Percentiles rank a stretch among this genome's conserved stretches.
Evolutionary conservation across 306 rosid genomes (phyloP).

Genomic region (Heteromeles arbutifolia): DNA sequence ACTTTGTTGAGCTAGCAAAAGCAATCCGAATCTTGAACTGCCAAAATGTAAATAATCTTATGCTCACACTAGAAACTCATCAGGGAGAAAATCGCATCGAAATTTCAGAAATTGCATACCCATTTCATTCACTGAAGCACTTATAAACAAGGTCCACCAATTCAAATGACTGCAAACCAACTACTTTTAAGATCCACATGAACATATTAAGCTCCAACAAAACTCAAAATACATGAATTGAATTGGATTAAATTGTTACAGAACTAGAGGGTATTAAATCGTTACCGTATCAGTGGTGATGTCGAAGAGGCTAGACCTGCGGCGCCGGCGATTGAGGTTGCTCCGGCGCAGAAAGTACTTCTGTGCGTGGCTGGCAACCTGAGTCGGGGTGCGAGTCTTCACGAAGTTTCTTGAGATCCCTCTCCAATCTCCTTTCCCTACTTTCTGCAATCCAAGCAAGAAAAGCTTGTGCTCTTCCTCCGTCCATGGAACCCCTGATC

Average conservation of each 20-base stretch:
- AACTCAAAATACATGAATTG: neutral
- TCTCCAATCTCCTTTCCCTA: constrained; percentile 99
- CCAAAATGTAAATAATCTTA: neutral
- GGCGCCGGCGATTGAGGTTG: constrained; percentile 97
- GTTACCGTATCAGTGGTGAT: constrained; percentile 90
- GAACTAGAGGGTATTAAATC: neutral
- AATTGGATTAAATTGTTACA: neutral
- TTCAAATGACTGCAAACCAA: neutral
- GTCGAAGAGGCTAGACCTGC: constrained; percentile 96
- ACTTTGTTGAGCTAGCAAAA: neutral
- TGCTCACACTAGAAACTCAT: neutral
- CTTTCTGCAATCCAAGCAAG: constrained; percentile 82
- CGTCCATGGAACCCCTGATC: constrained; percentile 95
- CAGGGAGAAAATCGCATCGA: neutral
- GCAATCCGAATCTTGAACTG: neutral
- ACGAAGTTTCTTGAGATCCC: constrained; percentile 94
- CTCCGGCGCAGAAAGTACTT: constrained; percentile 90
- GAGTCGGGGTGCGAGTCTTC: constrained; percentile 96
- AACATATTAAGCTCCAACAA: neutral
- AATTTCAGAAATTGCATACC: neutral
- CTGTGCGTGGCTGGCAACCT: constrained; percentile 99
- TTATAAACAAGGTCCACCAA: neutral
- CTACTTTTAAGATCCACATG: neutral
- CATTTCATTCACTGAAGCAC: neutral
- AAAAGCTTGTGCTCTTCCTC: constrained; percentile 97